Conservation (phyloP, 495 filamentous ascomycete genomes). For the Hypoxylon subgilvum region DNA sequence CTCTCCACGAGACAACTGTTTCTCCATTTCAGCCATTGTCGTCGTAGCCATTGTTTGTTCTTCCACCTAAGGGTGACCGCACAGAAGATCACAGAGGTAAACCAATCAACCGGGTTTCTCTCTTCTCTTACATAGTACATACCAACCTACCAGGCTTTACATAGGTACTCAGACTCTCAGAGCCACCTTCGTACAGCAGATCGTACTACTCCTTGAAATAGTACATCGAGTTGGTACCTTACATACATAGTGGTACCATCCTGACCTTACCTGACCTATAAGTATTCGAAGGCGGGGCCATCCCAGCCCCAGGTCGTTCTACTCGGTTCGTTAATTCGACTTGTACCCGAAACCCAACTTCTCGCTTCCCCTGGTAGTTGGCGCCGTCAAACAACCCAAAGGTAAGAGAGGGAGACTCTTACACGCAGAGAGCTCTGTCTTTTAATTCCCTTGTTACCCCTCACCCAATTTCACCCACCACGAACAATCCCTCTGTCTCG, state of each 20-base stretch:
- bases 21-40: neutral
- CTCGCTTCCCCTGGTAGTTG: neutral
- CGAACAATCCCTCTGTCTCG: neutral
- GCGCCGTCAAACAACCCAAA: slow-evolving; percentile 11
- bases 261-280: neutral
- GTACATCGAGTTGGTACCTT: too few relatives aligned
- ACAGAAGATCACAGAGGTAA: too few relatives aligned
- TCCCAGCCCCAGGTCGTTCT: slow-evolving; percentile 2
- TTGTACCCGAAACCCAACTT: slow-evolving; percentile 9
- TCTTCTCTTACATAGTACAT: too few relatives aligned
- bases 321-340: neutral
- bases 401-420: slow-evolving; percentile 8
- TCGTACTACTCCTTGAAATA: too few relatives aligned
- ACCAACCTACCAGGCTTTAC: too few relatives aligned
- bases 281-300: slow-evolving; percentile 23
- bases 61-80: too few relatives aligned
- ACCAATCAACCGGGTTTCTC: too few relatives aligned
- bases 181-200: too few relatives aligned
- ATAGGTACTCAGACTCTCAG: too few relatives aligned
- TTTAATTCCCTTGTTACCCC: slow-evolving; percentile 3
- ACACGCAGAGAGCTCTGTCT: too few relatives aligned
- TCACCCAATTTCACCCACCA: neutral
- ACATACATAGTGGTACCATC: too few relatives aligned
- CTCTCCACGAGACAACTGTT: slow-evolving; percentile 6
- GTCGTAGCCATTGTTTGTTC: neutral